Evolutionary conservation across 2,329 filamentous ascomycete species (phyloP).

Genomic region (Colletotrichum acutatum): DNA sequence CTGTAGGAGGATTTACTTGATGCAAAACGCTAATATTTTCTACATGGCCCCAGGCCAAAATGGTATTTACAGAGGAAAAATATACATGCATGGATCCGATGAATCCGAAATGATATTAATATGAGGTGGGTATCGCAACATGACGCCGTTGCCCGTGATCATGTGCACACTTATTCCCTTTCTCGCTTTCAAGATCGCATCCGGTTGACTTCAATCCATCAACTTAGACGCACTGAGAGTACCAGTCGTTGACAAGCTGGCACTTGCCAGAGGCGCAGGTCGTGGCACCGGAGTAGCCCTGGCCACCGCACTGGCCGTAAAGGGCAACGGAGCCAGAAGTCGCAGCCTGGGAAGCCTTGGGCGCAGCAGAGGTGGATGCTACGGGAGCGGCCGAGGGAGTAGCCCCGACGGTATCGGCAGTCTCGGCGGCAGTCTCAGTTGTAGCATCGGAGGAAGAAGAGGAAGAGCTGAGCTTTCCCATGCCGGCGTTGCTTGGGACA

Average conservation of each 20-base stretch:
- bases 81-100: background rate
- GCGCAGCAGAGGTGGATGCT: background rate
- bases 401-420: background rate
- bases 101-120: background rate
- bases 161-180: no score
- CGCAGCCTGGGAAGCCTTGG: background rate
- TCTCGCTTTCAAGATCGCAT: background rate
- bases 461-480: slow-evolving; percentile 25
- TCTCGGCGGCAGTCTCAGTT: background rate
- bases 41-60: background rate
- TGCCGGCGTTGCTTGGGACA: slow-evolving; percentile 25
- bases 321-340: slow-evolving; percentile 39
- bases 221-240: slow-evolving; percentile 35
- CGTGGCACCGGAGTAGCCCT: slow-evolving; percentile 36
- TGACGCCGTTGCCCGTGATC: background rate
- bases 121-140: background rate
- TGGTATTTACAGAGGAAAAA: background rate
- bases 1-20: background rate
- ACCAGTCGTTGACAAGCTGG: slow-evolving; percentile 36
- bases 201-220: background rate
- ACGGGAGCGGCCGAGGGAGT: background rate
- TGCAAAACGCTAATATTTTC: background rate
- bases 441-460: background rate
- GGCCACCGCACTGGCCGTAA: slow-evolving; percentile 49
- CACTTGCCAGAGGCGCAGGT: slow-evolving; percentile 38